A percentile compares a stretch with the other conserved stretches of the same genome.
Evolutionary conservation across 2,329 filamentous ascomycete genomes (phyloP).

Genomic region (Ophiostoma novo-ulmi): DNA sequence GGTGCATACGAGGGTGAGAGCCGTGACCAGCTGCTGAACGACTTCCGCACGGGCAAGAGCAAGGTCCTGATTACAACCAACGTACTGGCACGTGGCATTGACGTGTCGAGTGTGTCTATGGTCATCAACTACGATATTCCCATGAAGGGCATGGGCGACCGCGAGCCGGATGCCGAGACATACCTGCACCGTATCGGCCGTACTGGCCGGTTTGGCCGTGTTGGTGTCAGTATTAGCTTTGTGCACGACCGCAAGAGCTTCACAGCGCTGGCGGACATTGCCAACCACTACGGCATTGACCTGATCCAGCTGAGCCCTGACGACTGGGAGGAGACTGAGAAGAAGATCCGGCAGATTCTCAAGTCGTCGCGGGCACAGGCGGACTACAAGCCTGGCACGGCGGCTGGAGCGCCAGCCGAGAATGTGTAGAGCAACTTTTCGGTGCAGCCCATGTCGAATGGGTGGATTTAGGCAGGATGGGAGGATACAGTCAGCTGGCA

Average conservation of each 20-base stretch:
- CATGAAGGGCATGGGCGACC: constrained; percentile 68
- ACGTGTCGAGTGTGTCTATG: constrained; percentile 87
- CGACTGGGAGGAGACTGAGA: constrained; percentile 89
- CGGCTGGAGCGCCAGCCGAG: background rate
- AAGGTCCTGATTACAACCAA: constrained; percentile 99
- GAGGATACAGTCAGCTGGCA: background rate
- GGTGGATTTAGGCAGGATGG: background rate
- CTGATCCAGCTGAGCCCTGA: constrained; percentile 74
- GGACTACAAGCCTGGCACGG: constrained; percentile 31
- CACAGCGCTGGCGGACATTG: constrained; percentile 72
- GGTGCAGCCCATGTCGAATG: background rate
- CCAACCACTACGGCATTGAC: constrained; percentile 71
- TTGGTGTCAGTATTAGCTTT: constrained; percentile 93
- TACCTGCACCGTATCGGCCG: constrained; percentile 97
- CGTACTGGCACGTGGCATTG: constrained; percentile 90
- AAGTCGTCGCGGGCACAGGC: constrained; percentile 61
- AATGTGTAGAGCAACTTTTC: constrained; percentile 5
- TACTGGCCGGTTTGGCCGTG: constrained; percentile 92
- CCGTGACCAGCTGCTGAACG: constrained; percentile 77
- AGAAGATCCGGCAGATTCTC: constrained; percentile 73
- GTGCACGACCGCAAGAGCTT: constrained; percentile 83
- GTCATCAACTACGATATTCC: constrained; percentile 95
- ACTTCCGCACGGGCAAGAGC: constrained; percentile 78
- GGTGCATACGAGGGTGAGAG: constrained; percentile 79
- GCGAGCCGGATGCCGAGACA: constrained; percentile 84